Conservation (phyloP, 257 asterid genomes). For the Knoxia roxburghii region DNA sequence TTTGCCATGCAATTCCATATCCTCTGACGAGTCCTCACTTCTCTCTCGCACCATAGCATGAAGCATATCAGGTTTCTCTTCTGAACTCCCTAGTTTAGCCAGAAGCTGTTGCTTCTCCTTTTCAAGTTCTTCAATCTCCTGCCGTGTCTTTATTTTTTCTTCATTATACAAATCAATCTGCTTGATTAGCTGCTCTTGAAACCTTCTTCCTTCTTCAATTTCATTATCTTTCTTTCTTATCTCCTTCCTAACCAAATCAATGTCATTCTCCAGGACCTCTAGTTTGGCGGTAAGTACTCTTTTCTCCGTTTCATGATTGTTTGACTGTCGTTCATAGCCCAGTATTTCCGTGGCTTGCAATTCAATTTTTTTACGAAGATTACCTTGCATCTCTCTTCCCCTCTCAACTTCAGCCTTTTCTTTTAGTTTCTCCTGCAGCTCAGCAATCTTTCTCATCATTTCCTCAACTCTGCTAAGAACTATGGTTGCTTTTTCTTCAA, state of each 20-base stretch:
- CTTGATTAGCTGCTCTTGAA: constrained; percentile 43
- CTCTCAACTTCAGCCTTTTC: constrained; percentile 47
- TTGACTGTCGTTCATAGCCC: constrained; percentile 39
- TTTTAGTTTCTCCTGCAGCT: constrained; percentile 37
- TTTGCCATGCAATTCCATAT: constrained; percentile 59
- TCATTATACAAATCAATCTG: constrained; percentile 29
- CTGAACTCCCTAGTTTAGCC: constrained; percentile 43
- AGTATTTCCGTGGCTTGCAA: constrained; percentile 42
- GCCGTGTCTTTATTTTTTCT: constrained; percentile 45
- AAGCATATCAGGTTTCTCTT: constrained; percentile 46
- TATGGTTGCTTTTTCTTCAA: constrained; percentile 34
- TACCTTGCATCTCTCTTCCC: constrained; percentile 50
- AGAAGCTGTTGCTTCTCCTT: constrained; percentile 52
- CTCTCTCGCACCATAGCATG: constrained; percentile 39
- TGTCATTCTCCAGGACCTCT: constrained; percentile 24
- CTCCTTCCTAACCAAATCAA: constrained; percentile 47
- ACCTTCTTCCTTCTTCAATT: constrained; percentile 41
- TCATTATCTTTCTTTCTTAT: constrained; percentile 34
- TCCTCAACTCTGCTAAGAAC: constrained; percentile 37
- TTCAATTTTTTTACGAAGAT: constrained; percentile 50
- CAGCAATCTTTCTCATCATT: constrained; percentile 35
- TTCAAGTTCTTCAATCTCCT: constrained; percentile 44
- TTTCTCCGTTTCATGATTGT: constrained; percentile 42
- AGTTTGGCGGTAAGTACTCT: constrained; percentile 35
- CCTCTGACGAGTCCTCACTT: constrained; percentile 48